Base-by-base conservation (phyloP, 1,284 basidiomycete genomes). In the Sanguinoderma infundibulare region DNA sequence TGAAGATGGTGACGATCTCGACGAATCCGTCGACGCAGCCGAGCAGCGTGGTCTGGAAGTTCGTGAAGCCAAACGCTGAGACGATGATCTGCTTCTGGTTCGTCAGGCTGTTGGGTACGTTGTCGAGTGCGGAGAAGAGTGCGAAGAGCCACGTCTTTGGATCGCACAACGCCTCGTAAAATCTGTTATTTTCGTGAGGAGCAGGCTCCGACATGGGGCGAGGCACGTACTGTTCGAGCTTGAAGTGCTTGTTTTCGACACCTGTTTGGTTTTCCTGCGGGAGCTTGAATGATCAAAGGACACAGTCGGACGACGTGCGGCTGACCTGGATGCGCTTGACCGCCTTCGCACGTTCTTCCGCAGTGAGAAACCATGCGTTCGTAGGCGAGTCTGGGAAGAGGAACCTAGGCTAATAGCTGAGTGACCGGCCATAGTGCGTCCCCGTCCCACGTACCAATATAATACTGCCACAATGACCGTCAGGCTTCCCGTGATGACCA, bases 121-220 rank as follows among this genome's bases (percentile, higher is more conserved):
- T 89, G 71, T 84, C 79, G 60, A 90, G 73, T 1, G 82, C 83
- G 5, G 87, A 82, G 73, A 87, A 87, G 49, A 88, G 75, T 5
- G 86, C 84, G 70, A 91, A 91, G 47, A 87, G 76, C 86, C 86
- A 89, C 0, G 86, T 89, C 73, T 91, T 91, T 14, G 87, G 85
- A 69, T 91, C 90, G 2, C 67, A 63, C 0, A 92, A 72, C 0
- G 88, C 84, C 70, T 92, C 90, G 47, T 86, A 81, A 78, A 91
- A 81, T 68, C 87, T 87, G 61, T 0, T 5, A 20, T 9, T 5
- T 32, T n/a, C n/a, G 5, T n/a, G n/a, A n/a, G n/a, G n/a, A n/a
- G n/a, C n/a, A n/a, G n/a, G n/a, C n/a, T n/a, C n/a, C n/a, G n/a
- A n/a, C n/a, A n/a, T n/a, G n/a, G n/a, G n/a, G n/a, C n/a, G n/a